Base-by-base conservation (phyloP, 345 rosid species). In the Rhodamnia argentea region DNA sequence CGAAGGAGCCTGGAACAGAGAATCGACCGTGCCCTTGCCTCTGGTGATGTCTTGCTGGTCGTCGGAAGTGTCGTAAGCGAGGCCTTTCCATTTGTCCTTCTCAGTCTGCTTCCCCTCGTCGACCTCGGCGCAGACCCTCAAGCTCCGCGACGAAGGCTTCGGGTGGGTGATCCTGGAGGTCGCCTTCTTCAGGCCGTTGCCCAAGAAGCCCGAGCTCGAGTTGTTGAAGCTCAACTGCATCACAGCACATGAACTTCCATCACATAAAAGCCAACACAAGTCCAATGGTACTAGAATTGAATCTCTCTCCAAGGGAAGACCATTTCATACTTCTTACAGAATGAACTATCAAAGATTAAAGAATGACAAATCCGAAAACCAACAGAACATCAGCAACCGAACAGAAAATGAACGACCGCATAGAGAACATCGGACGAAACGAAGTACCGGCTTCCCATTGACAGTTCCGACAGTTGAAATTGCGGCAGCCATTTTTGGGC, bases 31-130 rank as follows among this genome's bases (percentile, higher is more conserved):
- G n/a, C 88, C 86, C 82, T 87, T 84, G 54, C 84, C 86, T 24
- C 88, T 50, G 84, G 88, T 84, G 58, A 87, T 87, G 86, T 87
- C 88, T 53, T 87, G 88, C 84, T 87, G 88, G 81, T 87, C 88
- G 52, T 87, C 88, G 23, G 86, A 87, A 20, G 52, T 57, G 84
- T 87, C 88, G 74, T 51, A 84, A 51, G 86, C 88, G 10, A 87
- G 88, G 11, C 86, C 86, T 23, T 9, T 64, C 88, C 88, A 87
- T 64, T 44, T 84, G 84, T 87, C 88, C 64, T 58, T 81, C 10
- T 82, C 57, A 24, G 88, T 70, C 74, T 86, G 86, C 88, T 84
- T 58, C 13, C 3, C 23, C 86, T 87, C 88, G 13, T 84, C 88
- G 18, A 78, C 14, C 22, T 85, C 86, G 5, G 86, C 88, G 5